Evolutionary conservation across 768 basidiomycete genomes (phyloP), one percentile per base, ranked within the genome.

Genomic region (Mycena maculata): DNA sequence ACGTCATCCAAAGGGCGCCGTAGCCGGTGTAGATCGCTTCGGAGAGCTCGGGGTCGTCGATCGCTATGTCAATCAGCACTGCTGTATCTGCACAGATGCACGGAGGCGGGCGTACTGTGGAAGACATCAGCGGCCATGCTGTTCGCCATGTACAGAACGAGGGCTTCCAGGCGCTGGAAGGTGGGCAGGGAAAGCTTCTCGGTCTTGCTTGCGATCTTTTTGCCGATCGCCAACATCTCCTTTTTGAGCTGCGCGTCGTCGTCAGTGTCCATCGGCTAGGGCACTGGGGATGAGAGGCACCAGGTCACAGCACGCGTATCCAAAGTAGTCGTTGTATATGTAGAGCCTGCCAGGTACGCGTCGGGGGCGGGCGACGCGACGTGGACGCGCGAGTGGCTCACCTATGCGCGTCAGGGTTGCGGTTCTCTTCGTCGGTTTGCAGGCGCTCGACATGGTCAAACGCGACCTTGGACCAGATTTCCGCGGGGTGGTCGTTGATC

Each of bases 291-390:
- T 12, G 12, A 50, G 18, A 28, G 59, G 16, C 27, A 60, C 65
- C 44, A 67, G 22, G 38, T 67, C 65, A 30, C 65, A 67, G 25
- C 65, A 67, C 44, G 65, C 65, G 53, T 67, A 67, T 30, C 65
- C 65, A 13, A 67, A 67, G 59, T 67, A 67, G 59, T 67, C 65
- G 38, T 67, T 67, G 65, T 67, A 67, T 8, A 67, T 56, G 38
- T 67, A 60, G 2, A 67, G 1, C 22, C 65, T 67, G 20, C 2
- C n/a, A 28, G 6, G 44, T 45, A 3, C 13, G 6, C 13, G 6
- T 56, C 45, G 41, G 62, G 11, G 9, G 28, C 2, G 3, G 12
- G 15, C 49, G n/a, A 39, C 15, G 22, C 28, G 30, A n/a, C 20
- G 39, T 6, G 41, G 18, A 13, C 4, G 25, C 30, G 2, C 22